A percentile compares a stretch with the other conserved stretches of the same genome.
These are phyloP conservation scores for Aspergillus leporis DNA, from an alignment of 495 filamentous ascomycete species.

Conservation along the genomic window DNA sequence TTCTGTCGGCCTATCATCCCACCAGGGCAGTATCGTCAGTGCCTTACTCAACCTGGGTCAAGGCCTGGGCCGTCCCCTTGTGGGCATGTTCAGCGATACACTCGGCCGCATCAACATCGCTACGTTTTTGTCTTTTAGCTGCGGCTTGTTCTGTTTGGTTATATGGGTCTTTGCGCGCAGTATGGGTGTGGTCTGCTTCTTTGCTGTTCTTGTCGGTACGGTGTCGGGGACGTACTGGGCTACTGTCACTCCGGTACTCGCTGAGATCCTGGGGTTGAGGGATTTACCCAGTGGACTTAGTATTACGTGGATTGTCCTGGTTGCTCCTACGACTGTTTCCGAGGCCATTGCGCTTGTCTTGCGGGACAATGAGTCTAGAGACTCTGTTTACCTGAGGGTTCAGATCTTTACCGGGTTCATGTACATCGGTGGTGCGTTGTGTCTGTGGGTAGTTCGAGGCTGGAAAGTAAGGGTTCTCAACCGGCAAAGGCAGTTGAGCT, in stretches of 20 bases:
- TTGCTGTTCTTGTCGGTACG: conserved; percentile 66
- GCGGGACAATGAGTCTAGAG: conserved; percentile 39
- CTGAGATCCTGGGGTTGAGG: conserved; percentile 74
- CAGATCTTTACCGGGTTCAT: conserved; percentile 68
- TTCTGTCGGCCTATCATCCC: conserved; percentile 62
- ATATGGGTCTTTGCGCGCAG: conserved; percentile 72
- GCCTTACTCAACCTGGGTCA: conserved; percentile 74
- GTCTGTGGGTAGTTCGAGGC: conserved; percentile 44
- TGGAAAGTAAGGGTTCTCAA: conserved; percentile 63
- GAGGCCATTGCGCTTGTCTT: conserved; percentile 76
- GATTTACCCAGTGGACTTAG: conserved; percentile 71
- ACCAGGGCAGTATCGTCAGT: conserved; percentile 68
- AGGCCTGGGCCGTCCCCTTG: conserved; percentile 66
- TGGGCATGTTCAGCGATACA: conserved; percentile 72
- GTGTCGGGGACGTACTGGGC: conserved; percentile 77
- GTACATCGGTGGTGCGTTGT: conserved; percentile 60
- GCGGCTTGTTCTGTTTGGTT: conserved; percentile 65
- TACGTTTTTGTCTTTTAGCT: conserved; percentile 60
- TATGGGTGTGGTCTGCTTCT: conserved; percentile 69
- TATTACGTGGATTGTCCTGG: conserved; percentile 74
- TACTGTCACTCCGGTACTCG: conserved; percentile 66
- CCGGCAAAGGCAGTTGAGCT: conserved; percentile 29
- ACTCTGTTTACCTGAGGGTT: conserved; percentile 56
- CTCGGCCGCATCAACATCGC: conserved; percentile 76
- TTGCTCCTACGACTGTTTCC: conserved; percentile 70